Conservation (phyloP, 2,329 filamentous ascomycete genomes). For the Cordyceps javanica region DNA sequence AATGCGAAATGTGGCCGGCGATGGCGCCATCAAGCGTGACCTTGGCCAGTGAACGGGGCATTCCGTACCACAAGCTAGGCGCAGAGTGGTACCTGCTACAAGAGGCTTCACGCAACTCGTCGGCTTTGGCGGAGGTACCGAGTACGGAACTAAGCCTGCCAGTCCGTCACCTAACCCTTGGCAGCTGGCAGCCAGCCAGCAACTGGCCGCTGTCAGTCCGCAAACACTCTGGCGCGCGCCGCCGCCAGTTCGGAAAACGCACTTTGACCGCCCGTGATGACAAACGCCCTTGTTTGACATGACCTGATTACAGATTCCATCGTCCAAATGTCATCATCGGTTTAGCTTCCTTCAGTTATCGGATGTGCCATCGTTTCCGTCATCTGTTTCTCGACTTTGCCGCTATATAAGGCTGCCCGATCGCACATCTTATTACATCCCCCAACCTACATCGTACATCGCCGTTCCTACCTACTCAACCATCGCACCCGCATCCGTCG, state of each 20-base stretch:
- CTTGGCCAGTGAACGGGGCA: background rate
- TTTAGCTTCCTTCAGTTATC: background rate
- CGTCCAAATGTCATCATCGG: slow-evolving; percentile 8
- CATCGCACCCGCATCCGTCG: background rate
- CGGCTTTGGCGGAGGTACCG: background rate
- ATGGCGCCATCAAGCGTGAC: slow-evolving; percentile 9
- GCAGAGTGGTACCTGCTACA: background rate
- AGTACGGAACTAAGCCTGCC: background rate
- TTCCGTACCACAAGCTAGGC: background rate
- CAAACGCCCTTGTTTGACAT: background rate
- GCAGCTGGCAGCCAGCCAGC: background rate
- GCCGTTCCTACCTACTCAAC: background rate
- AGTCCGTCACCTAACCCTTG: background rate
- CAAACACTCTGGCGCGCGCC: too few species aligned
- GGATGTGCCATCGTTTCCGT: background rate
- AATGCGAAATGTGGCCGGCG: background rate
- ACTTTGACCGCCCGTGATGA: background rate
- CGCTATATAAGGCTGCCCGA: background rate
- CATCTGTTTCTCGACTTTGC: background rate
- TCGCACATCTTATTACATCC: background rate
- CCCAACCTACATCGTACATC: background rate
- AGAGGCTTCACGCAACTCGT: background rate
- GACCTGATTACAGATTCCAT: slow-evolving; percentile 11
- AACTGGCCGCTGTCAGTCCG: background rate
- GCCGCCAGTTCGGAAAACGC: background rate